Conservation (phyloP, 2,329 filamentous ascomycete genomes). For the Xylaria sp. region DNA sequence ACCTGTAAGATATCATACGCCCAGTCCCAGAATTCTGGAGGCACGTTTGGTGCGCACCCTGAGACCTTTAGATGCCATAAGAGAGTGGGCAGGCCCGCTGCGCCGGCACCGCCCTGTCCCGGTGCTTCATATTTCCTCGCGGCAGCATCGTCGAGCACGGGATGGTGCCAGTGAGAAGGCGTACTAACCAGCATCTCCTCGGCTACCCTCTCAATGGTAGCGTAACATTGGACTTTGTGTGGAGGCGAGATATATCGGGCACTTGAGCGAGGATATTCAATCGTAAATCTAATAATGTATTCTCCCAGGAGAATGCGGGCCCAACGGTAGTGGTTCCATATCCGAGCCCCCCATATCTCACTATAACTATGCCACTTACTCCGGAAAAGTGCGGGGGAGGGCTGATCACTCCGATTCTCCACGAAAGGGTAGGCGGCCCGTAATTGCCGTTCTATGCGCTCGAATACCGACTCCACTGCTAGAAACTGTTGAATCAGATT, state of each 20-base stretch:
- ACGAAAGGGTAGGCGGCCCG: constrained; percentile 53
- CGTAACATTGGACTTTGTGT: constrained; percentile 49
- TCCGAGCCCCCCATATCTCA: constrained; percentile 63
- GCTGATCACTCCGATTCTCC: constrained; percentile 50
- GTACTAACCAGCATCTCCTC: constrained; percentile 59
- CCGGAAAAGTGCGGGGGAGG: constrained; percentile 59
- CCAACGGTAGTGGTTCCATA: constrained; percentile 70
- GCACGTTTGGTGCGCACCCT: constrained; percentile 58
- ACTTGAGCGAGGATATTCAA: constrained; percentile 54
- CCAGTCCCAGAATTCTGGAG: constrained; percentile 57
- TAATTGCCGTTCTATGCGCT: constrained; percentile 52
- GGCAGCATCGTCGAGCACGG: constrained; percentile 54
- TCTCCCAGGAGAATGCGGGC: constrained; percentile 64
- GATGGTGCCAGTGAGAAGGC: constrained; percentile 64
- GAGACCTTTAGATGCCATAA: constrained; percentile 61
- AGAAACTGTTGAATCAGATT: constrained; percentile 54
- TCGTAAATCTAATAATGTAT: constrained; percentile 56
- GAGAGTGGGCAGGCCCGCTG: constrained; percentile 59
- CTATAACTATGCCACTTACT: constrained; percentile 65
- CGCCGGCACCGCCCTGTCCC: constrained; percentile 57
- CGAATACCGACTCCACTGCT: constrained; percentile 54
- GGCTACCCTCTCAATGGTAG: constrained; percentile 53
- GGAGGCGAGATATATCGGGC: constrained; percentile 46
- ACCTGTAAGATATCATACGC: constrained; percentile 57
- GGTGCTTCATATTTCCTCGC: constrained; percentile 51